Conservation (phyloP, 2,329 filamentous ascomycete species). For the Arthrobotrys sinensis region DNA sequence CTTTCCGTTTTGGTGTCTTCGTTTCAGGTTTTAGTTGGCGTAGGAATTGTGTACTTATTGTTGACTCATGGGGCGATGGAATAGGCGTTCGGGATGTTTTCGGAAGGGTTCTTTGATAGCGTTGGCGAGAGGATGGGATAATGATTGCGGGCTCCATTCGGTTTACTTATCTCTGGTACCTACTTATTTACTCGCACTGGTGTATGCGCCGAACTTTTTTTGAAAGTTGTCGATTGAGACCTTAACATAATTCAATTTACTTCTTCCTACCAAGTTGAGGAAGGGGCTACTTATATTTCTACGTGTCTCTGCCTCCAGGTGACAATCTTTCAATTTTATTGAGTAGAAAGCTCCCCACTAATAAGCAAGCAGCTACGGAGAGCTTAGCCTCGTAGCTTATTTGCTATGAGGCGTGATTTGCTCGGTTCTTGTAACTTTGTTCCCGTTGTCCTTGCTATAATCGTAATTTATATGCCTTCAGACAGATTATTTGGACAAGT, state of each 20-base stretch:
- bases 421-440: too few relatives aligned
- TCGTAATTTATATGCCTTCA: too few relatives aligned
- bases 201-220: neutral
- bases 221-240: neutral
- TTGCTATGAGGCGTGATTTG: too few relatives aligned
- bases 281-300: too few relatives aligned
- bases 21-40: slow-evolving; percentile 28
- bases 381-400: too few relatives aligned
- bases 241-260: neutral
- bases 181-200: neutral
- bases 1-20: slow-evolving; percentile 38
- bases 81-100: slow-evolving; percentile 28
- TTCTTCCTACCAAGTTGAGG: neutral
- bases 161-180: neutral
- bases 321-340: too few relatives aligned
- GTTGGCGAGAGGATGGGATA: neutral
- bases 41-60: slow-evolving; percentile 28
- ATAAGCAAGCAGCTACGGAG: too few relatives aligned
- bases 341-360: too few relatives aligned
- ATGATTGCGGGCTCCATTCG: neutral
- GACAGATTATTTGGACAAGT: too few relatives aligned
- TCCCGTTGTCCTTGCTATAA: too few relatives aligned
- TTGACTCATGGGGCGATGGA: slow-evolving; percentile 11
- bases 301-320: too few relatives aligned
- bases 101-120: slow-evolving; percentile 11